Percentiles rank a stretch among this genome's conserved stretches.
phyloP scores from a whole-genome alignment of 768 basidiomycete genomes.

The Phlegmacium glaucopus region DNA sequence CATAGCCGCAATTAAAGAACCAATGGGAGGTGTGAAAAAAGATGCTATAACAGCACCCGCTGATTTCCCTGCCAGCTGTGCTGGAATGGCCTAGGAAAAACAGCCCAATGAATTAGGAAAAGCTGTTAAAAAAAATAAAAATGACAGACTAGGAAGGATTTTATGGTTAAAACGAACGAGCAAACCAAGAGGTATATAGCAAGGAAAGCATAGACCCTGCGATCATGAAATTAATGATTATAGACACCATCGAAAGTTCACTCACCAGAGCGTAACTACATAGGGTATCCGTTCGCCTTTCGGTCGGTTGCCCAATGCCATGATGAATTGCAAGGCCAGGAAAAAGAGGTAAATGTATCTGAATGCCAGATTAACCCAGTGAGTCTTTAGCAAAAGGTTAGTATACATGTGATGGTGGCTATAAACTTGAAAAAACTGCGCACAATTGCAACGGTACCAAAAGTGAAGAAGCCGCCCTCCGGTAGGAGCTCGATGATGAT shows the following conservation, averaged over 20 bases:
- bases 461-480: constrained; percentile 48
- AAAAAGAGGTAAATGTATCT: constrained; percentile 89
- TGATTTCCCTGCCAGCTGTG: constrained; percentile 44
- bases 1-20: constrained; percentile 82
- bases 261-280: constrained; percentile 67
- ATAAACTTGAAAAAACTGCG: constrained; percentile 22
- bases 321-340: constrained; percentile 68
- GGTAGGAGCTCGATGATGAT: constrained; percentile 91
- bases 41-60: constrained; percentile 45
- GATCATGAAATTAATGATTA: neutral
- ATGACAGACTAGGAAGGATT: constrained; percentile 65
- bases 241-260: constrained; percentile 2
- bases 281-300: constrained; percentile 84
- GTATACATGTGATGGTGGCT: too few species aligned
- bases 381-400: constrained; percentile 49
- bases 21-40: constrained; percentile 75
- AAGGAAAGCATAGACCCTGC: constrained; percentile 80
- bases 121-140: neutral
- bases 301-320: constrained; percentile 74
- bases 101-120: neutral
- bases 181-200: constrained; percentile 84
- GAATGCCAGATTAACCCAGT: constrained; percentile 80
- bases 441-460: constrained; percentile 70
- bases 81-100: constrained; percentile 39
- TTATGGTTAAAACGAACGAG: constrained; percentile 79